Percentiles rank a stretch among this genome's conserved stretches.
phyloP scores from a whole-genome alignment of 164 flowering plant species.

The grape (Vitis vinifera) region ASM3070453v1 NC_081822.1:27331501-27332000 shows the following conservation, averaged over 20 bases:
- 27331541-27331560: not conserved
- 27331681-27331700: slow-evolving; percentile 68
- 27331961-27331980: not conserved
- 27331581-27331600: slow-evolving; percentile 70
- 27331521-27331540: no score
- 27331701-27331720: slow-evolving; percentile 58
- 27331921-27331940: not conserved
- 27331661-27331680: slow-evolving; percentile 73
- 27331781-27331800: no score
- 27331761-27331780: no score
- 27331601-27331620: slow-evolving; percentile 76
- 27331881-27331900: not conserved
- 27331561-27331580: slow-evolving; percentile 82
- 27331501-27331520: no score
- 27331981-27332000: not conserved
- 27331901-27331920: not conserved
- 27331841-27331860: no score
- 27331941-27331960: not conserved
- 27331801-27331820: no score
- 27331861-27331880: not conserved
- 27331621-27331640: slow-evolving; percentile 60
- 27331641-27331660: slow-evolving; percentile 75
- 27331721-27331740: slow-evolving; percentile 45
- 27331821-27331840: no score
- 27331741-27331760: no score